Conservation (phyloP, 140 eudicot genomes). For the Anethum foeniculum region DNA sequence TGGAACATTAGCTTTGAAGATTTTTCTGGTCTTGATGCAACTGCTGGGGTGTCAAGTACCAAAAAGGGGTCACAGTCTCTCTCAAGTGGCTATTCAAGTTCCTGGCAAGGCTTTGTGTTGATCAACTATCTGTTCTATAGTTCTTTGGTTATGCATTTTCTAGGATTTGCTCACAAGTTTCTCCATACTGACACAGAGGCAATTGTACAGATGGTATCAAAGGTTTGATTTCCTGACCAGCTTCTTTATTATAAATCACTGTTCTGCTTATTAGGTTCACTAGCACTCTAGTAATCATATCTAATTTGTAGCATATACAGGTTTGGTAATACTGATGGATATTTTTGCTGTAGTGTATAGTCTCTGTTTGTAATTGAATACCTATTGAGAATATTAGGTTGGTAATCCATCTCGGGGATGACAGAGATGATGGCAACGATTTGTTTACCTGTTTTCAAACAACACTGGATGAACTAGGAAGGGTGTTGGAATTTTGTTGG, state of each 20-base stretch:
- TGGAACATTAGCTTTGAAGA: slow-evolving; percentile 66
- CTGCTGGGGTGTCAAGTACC: slow-evolving; percentile 21
- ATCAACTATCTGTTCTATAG: slow-evolving; percentile 80
- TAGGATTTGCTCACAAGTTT: slow-evolving; percentile 93
- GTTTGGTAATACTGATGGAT: not conserved
- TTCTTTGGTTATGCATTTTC: slow-evolving; percentile 87
- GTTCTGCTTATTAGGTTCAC: not conserved
- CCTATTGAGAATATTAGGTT: not conserved
- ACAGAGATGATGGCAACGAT: not conserved
- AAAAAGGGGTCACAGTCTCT: slow-evolving; percentile 21
- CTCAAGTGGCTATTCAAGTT: slow-evolving; percentile 47
- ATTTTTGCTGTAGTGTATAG: not conserved
- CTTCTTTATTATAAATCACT: not conserved
- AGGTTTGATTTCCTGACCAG: slow-evolving; percentile 42
- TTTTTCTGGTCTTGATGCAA: slow-evolving; percentile 38
- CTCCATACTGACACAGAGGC: slow-evolving; percentile 72
- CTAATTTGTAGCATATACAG: not conserved
- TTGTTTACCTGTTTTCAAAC: not conserved
- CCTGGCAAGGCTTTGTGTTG: slow-evolving; percentile 85
- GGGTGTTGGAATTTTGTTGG: not conserved
- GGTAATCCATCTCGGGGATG: not conserved
- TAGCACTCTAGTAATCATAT: not conserved
- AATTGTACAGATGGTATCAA: slow-evolving; percentile 69
- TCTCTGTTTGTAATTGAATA: not conserved
- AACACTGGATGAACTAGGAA: not conserved